Evolutionary conservation across 2,329 filamentous ascomycete species (phyloP), one percentile per base, ranked within the genome.

Genomic region (Aspergillus brunneoviolaceus): DNA sequence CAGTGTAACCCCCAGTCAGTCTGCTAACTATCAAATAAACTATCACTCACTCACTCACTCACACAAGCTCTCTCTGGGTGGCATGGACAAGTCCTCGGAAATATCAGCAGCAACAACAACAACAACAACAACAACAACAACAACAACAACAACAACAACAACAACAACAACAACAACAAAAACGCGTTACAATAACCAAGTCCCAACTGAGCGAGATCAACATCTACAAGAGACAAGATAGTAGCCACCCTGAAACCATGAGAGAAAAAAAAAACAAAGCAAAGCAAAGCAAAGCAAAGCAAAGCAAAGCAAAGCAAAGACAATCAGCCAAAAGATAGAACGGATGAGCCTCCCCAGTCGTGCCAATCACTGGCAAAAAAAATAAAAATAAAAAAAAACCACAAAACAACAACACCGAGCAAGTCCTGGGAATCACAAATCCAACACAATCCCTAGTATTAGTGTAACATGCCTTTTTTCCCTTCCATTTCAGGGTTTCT

Each of bases 401-500:
- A 45, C 25, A 55, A 57, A 55, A 27, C 39, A 53, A 54, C 7
- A 52, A 54, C 29, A 54, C 21, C 29, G 47, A 35, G 29, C 49
- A 50, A 55, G 25, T 27, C 33, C 21, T 52, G 25, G 33, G 39
- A 42, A 27, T 29, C 33, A 29, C 42, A 48, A 21, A 55, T 19
- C 29, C 42, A 55, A 49, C 53, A 27, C 29, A 49, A 4, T n/a
- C 59, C 55, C 59, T 57, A 62, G 39, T 63, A 58, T 57, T 61
- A 57, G 59, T 60, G 59, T 60, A 56, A 51, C 42, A 53, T 51
- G 60, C 14, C 9, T n/a, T 42, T 50, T 35, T 47, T 23, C 42
- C 49, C 27, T 29, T 29, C 27, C 27, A 7, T 29, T 9, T 29
- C 9, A 1, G 7, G 27, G 27, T 54, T 58, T 35, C 45, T 35